These are phyloP conservation scores for Eutreptiella sp. DNA, from an alignment of 208 protist species.

Conservation along the genomic window DNA sequence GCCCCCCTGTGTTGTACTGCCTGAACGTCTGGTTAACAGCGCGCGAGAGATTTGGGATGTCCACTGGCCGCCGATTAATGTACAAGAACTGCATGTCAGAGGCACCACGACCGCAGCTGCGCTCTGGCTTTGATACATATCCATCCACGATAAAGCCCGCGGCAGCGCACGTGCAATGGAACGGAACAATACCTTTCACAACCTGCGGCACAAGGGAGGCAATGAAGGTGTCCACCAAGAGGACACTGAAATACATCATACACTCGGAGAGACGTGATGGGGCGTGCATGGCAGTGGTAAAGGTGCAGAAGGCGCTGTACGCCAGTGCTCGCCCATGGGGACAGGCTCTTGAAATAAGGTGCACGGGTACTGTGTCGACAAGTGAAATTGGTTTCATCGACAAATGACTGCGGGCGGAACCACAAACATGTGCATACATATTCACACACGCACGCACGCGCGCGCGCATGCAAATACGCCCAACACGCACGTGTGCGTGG, in stretches of 20 bases:
- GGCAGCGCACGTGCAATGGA: neutral
- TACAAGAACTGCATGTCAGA: constrained; percentile 45
- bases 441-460: no score
- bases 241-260: neutral
- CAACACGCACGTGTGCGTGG: no score
- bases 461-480: no score
- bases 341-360: no score
- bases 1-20: neutral
- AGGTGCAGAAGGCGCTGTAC: neutral
- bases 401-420: no score
- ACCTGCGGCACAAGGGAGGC: neutral
- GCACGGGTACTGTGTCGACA: no score
- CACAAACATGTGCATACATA: no score
- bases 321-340: no score
- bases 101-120: constrained; percentile 20
- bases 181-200: neutral
- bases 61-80: constrained; percentile 22
- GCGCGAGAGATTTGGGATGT: neutral
- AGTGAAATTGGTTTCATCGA: no score
- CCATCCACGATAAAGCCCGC: constrained; percentile 11
- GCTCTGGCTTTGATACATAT: constrained; percentile 19
- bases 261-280: neutral
- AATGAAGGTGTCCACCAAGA: constrained; percentile 2
- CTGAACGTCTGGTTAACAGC: constrained; percentile 2
- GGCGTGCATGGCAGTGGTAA: neutral